phyloP scores from a whole-genome alignment of 768 basidiomycete species.

The Amanita jacksonii region DNA sequence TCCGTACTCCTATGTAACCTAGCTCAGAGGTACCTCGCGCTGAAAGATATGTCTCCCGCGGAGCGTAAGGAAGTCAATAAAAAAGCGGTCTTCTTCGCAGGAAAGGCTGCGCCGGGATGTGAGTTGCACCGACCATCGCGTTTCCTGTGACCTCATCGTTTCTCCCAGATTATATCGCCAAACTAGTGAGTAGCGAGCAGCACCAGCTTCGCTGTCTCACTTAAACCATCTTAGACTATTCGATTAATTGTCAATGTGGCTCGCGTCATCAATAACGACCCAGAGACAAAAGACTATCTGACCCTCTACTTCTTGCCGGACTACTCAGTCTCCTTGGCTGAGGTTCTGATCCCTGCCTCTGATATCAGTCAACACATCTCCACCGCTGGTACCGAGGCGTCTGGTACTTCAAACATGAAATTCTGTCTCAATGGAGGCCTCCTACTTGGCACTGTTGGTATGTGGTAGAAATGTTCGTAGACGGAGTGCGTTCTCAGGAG shows the following conservation, averaged over 20 bases:
- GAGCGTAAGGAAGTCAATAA: slow-evolving; percentile 78
- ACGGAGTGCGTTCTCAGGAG: background rate
- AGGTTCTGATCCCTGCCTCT: slow-evolving; percentile 82
- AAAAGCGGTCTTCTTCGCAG: slow-evolving; percentile 94
- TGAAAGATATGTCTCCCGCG: slow-evolving; percentile 71
- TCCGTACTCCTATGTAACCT: background rate
- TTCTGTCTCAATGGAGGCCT: slow-evolving; percentile 89
- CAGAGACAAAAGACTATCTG: slow-evolving; percentile 80
- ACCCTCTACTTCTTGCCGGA: slow-evolving; percentile 94
- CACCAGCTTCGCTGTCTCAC: background rate
- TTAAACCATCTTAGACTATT: slow-evolving; percentile 49
- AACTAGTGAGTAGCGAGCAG: slow-evolving; percentile 42
- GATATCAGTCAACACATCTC: slow-evolving; percentile 97
- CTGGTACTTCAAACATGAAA: slow-evolving; percentile 79
- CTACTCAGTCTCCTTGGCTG: slow-evolving; percentile 80
- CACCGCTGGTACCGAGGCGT: slow-evolving; percentile 91
- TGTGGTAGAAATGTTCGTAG: slow-evolving; percentile 12
- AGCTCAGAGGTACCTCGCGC: slow-evolving; percentile 60
- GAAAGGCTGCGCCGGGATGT: slow-evolving; percentile 95
- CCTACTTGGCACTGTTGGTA: slow-evolving; percentile 73
- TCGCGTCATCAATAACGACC: slow-evolving; percentile 70
- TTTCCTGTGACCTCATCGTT: background rate
- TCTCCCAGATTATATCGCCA: slow-evolving; percentile 75
- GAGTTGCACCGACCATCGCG: slow-evolving; percentile 18
- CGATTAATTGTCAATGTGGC: slow-evolving; percentile 91